Conservation (phyloP, 345 rosid species). For the Rhodamnia argentea region DNA sequence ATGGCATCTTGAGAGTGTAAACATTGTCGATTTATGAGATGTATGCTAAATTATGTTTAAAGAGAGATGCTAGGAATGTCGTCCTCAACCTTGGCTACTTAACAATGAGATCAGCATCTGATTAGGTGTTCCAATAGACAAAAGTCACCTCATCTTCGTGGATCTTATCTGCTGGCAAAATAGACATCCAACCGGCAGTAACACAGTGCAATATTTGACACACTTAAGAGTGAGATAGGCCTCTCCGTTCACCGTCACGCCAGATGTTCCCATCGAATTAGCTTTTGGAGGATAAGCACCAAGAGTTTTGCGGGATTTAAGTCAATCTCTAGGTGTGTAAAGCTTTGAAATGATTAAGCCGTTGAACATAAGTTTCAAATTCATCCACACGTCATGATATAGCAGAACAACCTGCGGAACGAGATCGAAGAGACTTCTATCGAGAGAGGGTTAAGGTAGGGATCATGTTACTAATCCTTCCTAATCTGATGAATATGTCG, state of each 20-base stretch:
- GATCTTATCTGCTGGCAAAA: background rate
- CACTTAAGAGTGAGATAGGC: background rate
- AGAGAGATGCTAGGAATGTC: background rate
- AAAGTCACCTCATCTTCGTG: background rate
- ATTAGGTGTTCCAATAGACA: background rate
- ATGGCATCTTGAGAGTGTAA: background rate
- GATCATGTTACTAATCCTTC: background rate
- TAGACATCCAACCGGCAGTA: background rate
- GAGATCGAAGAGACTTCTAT: background rate
- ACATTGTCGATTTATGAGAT: background rate
- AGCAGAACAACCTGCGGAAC: background rate
- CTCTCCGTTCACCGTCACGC: background rate
- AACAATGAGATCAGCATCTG: background rate
- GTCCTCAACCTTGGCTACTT: background rate
- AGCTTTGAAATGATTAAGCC: background rate
- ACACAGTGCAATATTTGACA: background rate
- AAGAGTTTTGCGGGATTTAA: background rate
- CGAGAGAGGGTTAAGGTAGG: background rate
- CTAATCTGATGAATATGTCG: background rate
- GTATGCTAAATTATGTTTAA: background rate
- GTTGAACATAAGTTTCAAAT: background rate
- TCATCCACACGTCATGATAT: background rate
- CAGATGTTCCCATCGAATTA: background rate
- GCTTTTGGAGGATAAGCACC: background rate
- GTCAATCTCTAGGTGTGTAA: background rate